phyloP scores from a whole-genome alignment of 805 yeast genomes.

The Candida caryicola region DNA sequence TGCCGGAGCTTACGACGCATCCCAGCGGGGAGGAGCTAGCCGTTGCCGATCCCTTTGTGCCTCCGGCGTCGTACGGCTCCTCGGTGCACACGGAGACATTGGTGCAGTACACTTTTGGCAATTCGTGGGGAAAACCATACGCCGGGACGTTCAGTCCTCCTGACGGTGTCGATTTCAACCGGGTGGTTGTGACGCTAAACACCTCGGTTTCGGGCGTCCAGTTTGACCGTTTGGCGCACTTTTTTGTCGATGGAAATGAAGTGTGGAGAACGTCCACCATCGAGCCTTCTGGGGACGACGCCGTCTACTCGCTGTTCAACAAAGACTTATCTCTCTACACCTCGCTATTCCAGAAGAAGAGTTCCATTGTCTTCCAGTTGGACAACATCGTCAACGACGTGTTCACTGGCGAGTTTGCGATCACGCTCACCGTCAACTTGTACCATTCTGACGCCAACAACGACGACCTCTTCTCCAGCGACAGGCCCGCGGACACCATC shows the following conservation, averaged over 20 bases:
- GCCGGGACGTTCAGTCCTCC: conserved; percentile 44
- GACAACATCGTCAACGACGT: conserved; percentile 57
- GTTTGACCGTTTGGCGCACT: conserved; percentile 62
- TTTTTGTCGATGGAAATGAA: conserved; percentile 60
- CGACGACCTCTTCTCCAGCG: conserved; percentile 23
- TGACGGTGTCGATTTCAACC: conserved; percentile 38
- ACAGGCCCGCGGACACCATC: conserved; percentile 38
- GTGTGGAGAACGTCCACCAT: conserved; percentile 82
- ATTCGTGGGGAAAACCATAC: conserved; percentile 60
- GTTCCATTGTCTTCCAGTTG: conserved; percentile 53
- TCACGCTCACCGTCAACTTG: conserved; percentile 50
- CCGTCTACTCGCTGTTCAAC: conserved; percentile 45
- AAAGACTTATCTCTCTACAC: conserved; percentile 66
- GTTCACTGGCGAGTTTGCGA: conserved; percentile 60
- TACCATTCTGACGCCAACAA: conserved; percentile 21
- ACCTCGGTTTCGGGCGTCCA: conserved; percentile 58
- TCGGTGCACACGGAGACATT: conserved; percentile 42
- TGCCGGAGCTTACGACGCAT: too few relatives aligned
- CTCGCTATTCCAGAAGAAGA: conserved; percentile 44
- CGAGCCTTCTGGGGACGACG: conserved; percentile 46
- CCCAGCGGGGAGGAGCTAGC: conserved; percentile 12
- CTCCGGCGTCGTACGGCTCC: conserved; percentile 14
- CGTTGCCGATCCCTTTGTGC: conserved; percentile 16
- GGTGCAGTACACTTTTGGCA: conserved; percentile 50
- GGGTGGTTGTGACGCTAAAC: conserved; percentile 51